phyloP scores from a whole-genome alignment of 345 rosid genomes.

The Diplotaxis tenuifolia region DNA sequence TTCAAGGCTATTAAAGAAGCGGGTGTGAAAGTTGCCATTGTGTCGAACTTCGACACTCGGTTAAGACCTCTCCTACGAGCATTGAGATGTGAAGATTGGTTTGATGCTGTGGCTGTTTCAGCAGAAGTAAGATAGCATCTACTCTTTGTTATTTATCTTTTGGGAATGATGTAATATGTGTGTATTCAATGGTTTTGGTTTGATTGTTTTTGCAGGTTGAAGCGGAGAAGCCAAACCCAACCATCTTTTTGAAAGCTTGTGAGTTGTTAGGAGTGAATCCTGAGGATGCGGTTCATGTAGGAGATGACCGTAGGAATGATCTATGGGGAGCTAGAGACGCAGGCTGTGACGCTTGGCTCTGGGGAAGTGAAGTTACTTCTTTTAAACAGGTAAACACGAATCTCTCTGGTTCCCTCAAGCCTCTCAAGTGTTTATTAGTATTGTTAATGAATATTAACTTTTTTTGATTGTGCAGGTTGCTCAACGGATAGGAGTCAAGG shows the following conservation, averaged over 20 bases:
- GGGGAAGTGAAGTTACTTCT: constrained; percentile 94
- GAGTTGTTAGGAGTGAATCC: constrained; percentile 81
- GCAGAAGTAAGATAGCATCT: constrained; percentile 66
- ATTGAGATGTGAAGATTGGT: constrained; percentile 86
- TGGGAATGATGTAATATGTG: background rate
- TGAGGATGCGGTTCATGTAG: constrained; percentile 93
- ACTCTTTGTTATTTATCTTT: background rate
- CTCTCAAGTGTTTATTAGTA: background rate
- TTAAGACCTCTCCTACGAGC: constrained; percentile 81
- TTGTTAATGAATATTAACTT: background rate
- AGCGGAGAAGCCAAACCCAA: constrained; percentile 98
- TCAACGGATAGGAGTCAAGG: constrained; percentile 67
- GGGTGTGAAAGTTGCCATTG: constrained; percentile 85
- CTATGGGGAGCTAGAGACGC: constrained; percentile 99
- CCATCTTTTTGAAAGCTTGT: constrained; percentile 88
- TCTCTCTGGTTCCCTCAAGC: background rate
- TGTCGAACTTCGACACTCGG: constrained; percentile 95
- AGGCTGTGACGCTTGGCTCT: constrained; percentile 97
- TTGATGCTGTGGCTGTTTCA: constrained; percentile 94
- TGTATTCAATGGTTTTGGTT: constrained; percentile 12
- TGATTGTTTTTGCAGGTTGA: constrained; percentile 52
- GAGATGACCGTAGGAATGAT: constrained; percentile 98
- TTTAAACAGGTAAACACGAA: constrained; percentile 67
- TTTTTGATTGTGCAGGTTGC: constrained; percentile 62
- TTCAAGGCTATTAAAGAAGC: constrained; percentile 74